These are phyloP conservation scores for Neurospora africana DNA, from an alignment of 495 filamentous ascomycete species.

Conservation along the genomic window DNA sequence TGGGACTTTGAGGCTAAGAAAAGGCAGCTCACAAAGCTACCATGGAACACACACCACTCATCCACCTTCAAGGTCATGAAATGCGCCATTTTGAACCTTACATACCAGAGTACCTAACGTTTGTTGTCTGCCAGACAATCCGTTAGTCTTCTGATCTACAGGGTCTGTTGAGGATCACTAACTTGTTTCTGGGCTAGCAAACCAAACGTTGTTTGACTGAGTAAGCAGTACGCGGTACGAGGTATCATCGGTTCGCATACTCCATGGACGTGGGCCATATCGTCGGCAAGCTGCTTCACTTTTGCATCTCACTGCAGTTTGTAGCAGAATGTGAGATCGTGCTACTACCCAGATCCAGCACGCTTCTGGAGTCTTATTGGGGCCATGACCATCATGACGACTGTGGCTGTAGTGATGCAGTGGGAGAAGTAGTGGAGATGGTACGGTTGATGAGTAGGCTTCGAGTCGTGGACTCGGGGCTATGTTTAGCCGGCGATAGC, in stretches of 20 bases:
- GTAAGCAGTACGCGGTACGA: background rate
- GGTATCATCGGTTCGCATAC: background rate
- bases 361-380: background rate
- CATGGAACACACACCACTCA: background rate
- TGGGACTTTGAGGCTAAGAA: background rate
- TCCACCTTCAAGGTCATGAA: background rate
- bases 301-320: background rate
- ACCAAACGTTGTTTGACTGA: background rate
- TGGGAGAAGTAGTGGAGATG: background rate
- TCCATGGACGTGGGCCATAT: background rate
- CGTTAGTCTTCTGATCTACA: background rate
- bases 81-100: background rate
- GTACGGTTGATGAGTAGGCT: background rate
- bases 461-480: background rate
- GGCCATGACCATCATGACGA: background rate
- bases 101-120: background rate
- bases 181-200: background rate
- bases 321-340: background rate
- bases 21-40: background rate
- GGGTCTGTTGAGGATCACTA: background rate
- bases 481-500: background rate
- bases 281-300: background rate
- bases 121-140: background rate
- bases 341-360: background rate
- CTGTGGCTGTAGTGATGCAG: background rate